A percentile compares a stretch with the other conserved stretches of the same genome.
These are phyloP conservation scores for Panicum hallii DNA, from an alignment of 202 grass and related monocot genomes.

Conservation along the genomic window DNA sequence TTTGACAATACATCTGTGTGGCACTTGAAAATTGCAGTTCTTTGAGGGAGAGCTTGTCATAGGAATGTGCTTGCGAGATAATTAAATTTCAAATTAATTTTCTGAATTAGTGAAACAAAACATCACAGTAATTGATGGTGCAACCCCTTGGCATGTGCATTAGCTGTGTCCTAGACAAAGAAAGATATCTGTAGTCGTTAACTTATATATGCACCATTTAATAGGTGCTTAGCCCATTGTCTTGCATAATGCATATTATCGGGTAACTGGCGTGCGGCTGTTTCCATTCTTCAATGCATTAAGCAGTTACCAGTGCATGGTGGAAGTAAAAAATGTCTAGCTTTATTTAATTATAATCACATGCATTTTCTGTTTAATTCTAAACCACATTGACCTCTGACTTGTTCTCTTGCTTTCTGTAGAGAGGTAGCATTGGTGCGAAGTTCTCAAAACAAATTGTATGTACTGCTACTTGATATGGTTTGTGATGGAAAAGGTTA, in stretches of 20 bases:
- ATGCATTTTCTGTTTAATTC: slow-evolving; percentile 24
- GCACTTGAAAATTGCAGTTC: not conserved
- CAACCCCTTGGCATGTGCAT: slow-evolving; percentile 2
- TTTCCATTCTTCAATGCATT: slow-evolving; percentile 33
- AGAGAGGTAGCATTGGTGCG: slow-evolving; percentile 80
- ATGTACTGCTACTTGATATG: slow-evolving; percentile 68
- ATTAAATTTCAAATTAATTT: not conserved
- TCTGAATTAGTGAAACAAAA: not conserved
- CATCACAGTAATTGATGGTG: slow-evolving; percentile 10
- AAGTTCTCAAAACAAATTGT: slow-evolving; percentile 81
- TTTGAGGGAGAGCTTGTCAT: not conserved
- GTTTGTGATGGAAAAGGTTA: slow-evolving; percentile 65
- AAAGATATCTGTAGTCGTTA: not conserved
- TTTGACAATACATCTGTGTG: not conserved
- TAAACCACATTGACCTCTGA: not conserved
- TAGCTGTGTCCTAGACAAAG: not conserved
- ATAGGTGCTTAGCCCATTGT: slow-evolving; percentile 15
- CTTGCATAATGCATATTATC: slow-evolving; percentile 2
- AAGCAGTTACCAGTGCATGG: slow-evolving; percentile 11
- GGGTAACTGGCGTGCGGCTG: not conserved
- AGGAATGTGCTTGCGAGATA: slow-evolving; percentile 4
- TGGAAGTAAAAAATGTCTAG: slow-evolving; percentile 12
- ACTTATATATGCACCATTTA: slow-evolving; percentile 28
- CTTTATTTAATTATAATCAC: slow-evolving; percentile 2
- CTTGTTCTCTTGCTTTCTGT: slow-evolving; percentile 51